A percentile compares a stretch with the other conserved stretches of the same genome.
Conservation (phyloP, 768 basidiomycete species). For the Myochromella boudieri region DNA sequence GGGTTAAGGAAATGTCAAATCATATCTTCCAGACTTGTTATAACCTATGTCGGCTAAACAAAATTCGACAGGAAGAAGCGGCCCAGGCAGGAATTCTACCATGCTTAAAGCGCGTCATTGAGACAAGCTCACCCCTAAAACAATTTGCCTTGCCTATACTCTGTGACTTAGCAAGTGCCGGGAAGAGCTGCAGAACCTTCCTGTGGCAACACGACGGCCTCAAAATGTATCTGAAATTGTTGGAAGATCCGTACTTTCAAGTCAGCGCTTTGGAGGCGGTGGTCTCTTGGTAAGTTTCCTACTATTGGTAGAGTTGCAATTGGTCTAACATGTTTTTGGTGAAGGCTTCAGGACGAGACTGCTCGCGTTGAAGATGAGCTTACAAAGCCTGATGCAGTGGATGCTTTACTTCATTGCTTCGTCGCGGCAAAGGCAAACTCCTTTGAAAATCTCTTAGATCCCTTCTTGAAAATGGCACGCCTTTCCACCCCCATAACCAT, state of each 20-base stretch:
- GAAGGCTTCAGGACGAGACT: constrained; percentile 93
- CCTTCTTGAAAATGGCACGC: constrained; percentile 89
- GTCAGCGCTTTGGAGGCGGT: constrained; percentile 90
- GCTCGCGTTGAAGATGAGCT: constrained; percentile 91
- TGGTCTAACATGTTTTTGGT: background rate
- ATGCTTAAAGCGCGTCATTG: constrained; percentile 84
- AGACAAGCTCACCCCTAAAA: constrained; percentile 87
- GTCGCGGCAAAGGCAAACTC: constrained; percentile 83
- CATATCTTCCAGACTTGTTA: constrained; percentile 97
- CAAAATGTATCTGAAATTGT: constrained; percentile 69
- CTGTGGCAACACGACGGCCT: constrained; percentile 96
- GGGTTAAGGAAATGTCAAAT: constrained; percentile 88
- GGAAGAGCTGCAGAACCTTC: constrained; percentile 86
- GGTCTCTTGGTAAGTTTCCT: constrained; percentile 71
- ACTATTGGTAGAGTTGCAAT: background rate
- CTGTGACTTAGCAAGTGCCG: constrained; percentile 93
- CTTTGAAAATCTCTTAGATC: constrained; percentile 90
- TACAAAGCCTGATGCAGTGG: constrained; percentile 60
- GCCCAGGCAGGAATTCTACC: constrained; percentile 95
- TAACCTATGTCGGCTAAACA: constrained; percentile 93
- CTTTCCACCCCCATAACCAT: constrained; percentile 74
- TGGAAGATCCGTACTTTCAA: constrained; percentile 89
- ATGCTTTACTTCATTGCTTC: constrained; percentile 76
- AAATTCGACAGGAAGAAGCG: constrained; percentile 94
- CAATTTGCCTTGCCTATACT: constrained; percentile 97